Percentiles rank a stretch among this genome's conserved stretches.
Conservation (phyloP, 2,329 filamentous ascomycete species). For the Paecilomyces niveus region DNA sequence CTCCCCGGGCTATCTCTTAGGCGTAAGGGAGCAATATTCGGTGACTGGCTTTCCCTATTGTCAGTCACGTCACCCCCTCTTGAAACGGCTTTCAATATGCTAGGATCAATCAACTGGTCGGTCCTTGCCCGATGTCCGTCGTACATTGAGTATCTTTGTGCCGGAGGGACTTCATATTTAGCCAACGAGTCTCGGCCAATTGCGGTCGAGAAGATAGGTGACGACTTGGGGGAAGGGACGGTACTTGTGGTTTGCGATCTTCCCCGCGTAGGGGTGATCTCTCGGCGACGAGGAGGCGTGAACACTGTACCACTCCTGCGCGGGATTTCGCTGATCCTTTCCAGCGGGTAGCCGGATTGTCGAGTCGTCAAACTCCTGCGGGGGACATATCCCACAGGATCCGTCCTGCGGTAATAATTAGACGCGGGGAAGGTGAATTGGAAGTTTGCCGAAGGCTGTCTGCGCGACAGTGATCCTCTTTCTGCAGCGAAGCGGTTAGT, state of each 20-base stretch:
- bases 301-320: conserved; percentile 24
- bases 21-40: conserved; percentile 16
- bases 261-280: neutral
- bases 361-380: conserved; percentile 29
- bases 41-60: conserved; percentile 7
- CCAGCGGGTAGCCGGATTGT: conserved; percentile 17
- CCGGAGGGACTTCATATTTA: conserved; percentile 8
- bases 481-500: conserved; percentile 20
- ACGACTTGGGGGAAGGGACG: neutral
- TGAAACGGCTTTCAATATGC: neutral
- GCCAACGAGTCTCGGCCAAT: neutral
- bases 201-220: neutral
- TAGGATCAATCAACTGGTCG: conserved; percentile 15
- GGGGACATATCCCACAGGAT: conserved; percentile 17
- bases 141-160: conserved; percentile 16
- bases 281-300: conserved; percentile 5
- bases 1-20: conserved; percentile 14
- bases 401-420: conserved; percentile 13
- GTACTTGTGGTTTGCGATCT: neutral
- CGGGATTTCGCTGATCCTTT: conserved; percentile 17
- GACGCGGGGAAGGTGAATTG: conserved; percentile 18
- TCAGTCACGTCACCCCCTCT: conserved; percentile 9
- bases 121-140: conserved; percentile 12
- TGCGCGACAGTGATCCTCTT: conserved; percentile 12
- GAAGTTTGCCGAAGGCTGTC: conserved; percentile 14